Conservation (phyloP, 495 filamentous ascomycete genomes). For the Barbatosphaeria neglecta region DNA sequence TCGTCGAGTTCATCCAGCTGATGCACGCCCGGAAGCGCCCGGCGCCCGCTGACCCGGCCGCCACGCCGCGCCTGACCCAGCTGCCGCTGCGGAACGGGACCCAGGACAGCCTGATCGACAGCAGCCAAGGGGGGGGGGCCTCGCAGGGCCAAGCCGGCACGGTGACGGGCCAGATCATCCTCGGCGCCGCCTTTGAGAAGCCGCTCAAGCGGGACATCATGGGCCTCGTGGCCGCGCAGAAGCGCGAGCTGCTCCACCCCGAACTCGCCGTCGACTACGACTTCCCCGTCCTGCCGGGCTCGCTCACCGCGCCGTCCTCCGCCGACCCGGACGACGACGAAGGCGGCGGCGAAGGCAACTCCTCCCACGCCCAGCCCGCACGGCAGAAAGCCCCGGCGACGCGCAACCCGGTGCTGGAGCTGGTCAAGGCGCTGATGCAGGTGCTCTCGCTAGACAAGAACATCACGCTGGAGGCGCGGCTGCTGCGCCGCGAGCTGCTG, state of each 20-base stretch:
- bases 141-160: conserved; percentile 33
- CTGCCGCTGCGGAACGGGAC: conserved; percentile 36
- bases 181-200: conserved; percentile 71
- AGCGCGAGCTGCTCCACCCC: conserved; percentile 80
- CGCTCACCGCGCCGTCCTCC: conserved; percentile 31
- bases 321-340: not conserved
- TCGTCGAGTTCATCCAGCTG: conserved; percentile 87
- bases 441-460: conserved; percentile 82
- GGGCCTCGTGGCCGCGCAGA: conserved; percentile 65
- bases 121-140: no score
- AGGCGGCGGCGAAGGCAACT: not conserved
- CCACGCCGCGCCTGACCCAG: conserved; percentile 70
- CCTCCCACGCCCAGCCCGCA: no score
- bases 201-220: conserved; percentile 82
- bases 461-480: conserved; percentile 70
- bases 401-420: conserved; percentile 72
- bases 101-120: not conserved
- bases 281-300: conserved; percentile 78
- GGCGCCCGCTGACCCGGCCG: conserved; percentile 28
- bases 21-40: conserved; percentile 81
- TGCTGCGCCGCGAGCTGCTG: conserved; percentile 81
- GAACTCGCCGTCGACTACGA: conserved; percentile 77
- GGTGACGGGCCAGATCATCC: conserved; percentile 47
- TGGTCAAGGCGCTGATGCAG: conserved; percentile 85
- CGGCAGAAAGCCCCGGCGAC: conserved; percentile 22